A percentile compares a stretch with the other conserved stretches of the same genome.
Conservation (phyloP, 108 stramenopile genomes). For the Bacterosira constricta region DNA sequence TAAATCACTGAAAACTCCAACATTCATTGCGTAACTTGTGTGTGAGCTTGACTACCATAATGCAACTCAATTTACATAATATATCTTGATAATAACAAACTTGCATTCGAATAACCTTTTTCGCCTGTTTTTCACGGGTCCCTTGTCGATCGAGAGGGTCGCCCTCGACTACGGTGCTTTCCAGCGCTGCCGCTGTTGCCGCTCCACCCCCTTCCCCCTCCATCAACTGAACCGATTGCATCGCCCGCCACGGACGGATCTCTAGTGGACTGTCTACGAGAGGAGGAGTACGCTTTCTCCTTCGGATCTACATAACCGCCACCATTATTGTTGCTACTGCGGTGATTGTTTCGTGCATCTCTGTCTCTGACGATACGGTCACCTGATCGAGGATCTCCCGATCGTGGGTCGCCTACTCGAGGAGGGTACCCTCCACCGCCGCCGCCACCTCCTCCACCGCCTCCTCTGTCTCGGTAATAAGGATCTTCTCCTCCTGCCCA, state of each 20-base stretch:
- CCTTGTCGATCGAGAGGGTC: not conserved
- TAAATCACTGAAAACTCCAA: too few species aligned
- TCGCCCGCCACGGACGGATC: conserved; percentile 11
- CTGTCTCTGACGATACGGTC: conserved; percentile 7
- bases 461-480: conserved; percentile 1
- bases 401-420: too few species aligned
- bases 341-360: conserved; percentile 1
- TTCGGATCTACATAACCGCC: not conserved
- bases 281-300: conserved; percentile 6
- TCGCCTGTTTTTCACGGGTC: not conserved
- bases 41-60: too few species aligned
- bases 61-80: too few species aligned
- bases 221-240: conserved; percentile 4
- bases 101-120: too few species aligned
- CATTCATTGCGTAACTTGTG: too few species aligned
- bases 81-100: too few species aligned
- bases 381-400: too few species aligned
- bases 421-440: conserved; percentile 9
- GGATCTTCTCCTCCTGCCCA: conserved; percentile 2
- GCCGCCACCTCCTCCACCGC: not conserved
- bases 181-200: not conserved
- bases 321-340: conserved; percentile 2
- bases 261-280: conserved; percentile 3
- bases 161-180: not conserved
- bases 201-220: conserved; percentile 4